phyloP scores from a whole-genome alignment of 2,329 filamentous ascomycete species.

The Trichoderma citrinoviride region DNA sequence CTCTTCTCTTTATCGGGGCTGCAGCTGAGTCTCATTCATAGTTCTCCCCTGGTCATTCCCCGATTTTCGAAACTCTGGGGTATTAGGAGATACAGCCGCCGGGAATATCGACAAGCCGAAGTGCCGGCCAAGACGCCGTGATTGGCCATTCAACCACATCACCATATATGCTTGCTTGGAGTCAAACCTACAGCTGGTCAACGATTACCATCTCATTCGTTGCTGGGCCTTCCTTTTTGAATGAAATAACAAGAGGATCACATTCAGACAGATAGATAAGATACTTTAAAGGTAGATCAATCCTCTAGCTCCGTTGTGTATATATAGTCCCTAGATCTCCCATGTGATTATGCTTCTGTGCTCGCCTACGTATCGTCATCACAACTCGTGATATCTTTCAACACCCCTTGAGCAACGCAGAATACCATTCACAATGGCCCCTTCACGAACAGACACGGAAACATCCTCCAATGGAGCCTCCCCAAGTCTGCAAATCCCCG shows the following conservation, averaged over 20 bases:
- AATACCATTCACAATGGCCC: slow-evolving; percentile 10
- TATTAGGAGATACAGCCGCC: neutral
- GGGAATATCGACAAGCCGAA: slow-evolving; percentile 7
- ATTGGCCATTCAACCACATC: neutral
- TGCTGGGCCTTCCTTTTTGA: too few relatives aligned
- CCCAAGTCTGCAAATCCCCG: neutral
- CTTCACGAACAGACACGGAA: slow-evolving; percentile 10
- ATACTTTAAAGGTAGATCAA: too few relatives aligned
- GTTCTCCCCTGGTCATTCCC: neutral
- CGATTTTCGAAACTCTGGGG: neutral
- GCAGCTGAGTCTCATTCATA: too few relatives aligned
- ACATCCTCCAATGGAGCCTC: neutral
- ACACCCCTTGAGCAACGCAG: neutral
- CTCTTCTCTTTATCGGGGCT: too few relatives aligned
- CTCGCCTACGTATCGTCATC: neutral
- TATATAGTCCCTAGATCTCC: too few relatives aligned
- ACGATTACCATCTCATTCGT: too few relatives aligned
- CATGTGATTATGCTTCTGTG: too few relatives aligned
- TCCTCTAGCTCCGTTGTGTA: too few relatives aligned
- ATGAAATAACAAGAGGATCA: too few relatives aligned
- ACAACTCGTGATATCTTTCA: neutral
- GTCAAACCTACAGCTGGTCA: too few relatives aligned
- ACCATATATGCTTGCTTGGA: too few relatives aligned
- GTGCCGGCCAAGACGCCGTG: neutral
- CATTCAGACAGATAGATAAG: too few relatives aligned